Evolutionary conservation across 139 green algal genomes (phyloP).

Genomic region (Micractinium conductrix): DNA sequence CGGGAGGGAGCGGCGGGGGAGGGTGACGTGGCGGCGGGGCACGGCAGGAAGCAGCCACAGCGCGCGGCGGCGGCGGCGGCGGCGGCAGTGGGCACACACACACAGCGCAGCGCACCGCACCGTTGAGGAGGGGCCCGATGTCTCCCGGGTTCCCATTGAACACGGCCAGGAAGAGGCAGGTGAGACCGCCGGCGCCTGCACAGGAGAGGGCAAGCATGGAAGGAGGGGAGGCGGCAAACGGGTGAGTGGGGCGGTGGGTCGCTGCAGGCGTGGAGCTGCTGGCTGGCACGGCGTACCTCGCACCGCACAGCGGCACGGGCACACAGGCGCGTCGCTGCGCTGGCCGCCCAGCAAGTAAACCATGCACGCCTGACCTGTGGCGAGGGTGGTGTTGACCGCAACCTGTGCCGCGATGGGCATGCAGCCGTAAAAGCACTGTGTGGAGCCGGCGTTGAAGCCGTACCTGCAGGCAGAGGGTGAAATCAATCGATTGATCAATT

Average conservation of each 20-base stretch:
- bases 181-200: slow-evolving; percentile 61
- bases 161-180: slow-evolving; percentile 60
- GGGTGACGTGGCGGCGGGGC: neutral
- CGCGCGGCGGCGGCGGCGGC: neutral
- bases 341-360: no score
- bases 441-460: slow-evolving; percentile 82
- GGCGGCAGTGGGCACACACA: neutral
- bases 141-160: slow-evolving; percentile 40
- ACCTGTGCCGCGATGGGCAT: slow-evolving; percentile 44
- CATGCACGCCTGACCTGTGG: no score
- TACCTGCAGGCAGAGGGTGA: slow-evolving; percentile 47
- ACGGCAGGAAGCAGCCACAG: no score
- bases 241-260: no score
- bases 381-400: slow-evolving; percentile 78
- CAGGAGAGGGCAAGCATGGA: neutral
- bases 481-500: no score
- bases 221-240: neutral
- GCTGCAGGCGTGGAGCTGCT: neutral
- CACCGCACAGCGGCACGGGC: no score
- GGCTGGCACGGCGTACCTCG: no score
- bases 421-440: slow-evolving; percentile 44
- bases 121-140: slow-evolving; percentile 58
- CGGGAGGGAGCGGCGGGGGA: neutral
- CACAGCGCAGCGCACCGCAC: no score
- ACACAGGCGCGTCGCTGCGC: no score